These are phyloP conservation scores for Stylosanthes scabra DNA, from an alignment of 331 rosid genomes.

Conservation along the genomic window DNA sequence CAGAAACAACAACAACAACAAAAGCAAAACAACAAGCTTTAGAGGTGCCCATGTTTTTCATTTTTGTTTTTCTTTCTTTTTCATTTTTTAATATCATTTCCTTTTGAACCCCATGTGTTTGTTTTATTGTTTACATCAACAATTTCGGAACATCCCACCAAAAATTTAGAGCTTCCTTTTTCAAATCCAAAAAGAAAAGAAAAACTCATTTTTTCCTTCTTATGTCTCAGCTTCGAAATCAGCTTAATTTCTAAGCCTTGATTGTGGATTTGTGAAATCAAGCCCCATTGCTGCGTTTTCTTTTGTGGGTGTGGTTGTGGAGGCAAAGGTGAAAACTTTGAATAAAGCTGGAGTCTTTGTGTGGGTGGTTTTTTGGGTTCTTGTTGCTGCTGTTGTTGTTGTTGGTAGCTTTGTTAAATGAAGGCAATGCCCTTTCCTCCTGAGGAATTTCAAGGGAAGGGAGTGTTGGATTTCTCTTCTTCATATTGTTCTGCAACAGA, in stretches of 20 bases:
- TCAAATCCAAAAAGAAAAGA: constrained; percentile 13
- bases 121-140: constrained; percentile 25
- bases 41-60: background rate
- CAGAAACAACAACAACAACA: constrained; percentile 5
- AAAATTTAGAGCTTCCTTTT: constrained; percentile 1
- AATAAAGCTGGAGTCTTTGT: constrained; percentile 58
- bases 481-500: constrained; percentile 48
- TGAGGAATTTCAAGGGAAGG: constrained; percentile 96
- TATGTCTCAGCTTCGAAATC: constrained; percentile 10
- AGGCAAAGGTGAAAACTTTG: constrained; percentile 43
- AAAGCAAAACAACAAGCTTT: constrained; percentile 1
- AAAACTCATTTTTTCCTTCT: constrained; percentile 14
- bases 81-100: no score
- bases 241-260: constrained; percentile 36
- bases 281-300: background rate
- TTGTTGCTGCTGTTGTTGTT: constrained; percentile 42
- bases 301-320: background rate
- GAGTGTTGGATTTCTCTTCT: constrained; percentile 76
- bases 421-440: constrained; percentile 97
- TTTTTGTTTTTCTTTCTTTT: no score
- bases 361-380: constrained; percentile 46
- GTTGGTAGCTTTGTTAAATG: constrained; percentile 60
- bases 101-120: constrained; percentile 28
- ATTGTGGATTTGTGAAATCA: constrained; percentile 37
- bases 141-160: constrained; percentile 25